Evolutionary conservation across 129 eudicot species (phyloP), one percentile per base, ranked within the genome.

Genomic region (Artemisia argyi): DNA sequence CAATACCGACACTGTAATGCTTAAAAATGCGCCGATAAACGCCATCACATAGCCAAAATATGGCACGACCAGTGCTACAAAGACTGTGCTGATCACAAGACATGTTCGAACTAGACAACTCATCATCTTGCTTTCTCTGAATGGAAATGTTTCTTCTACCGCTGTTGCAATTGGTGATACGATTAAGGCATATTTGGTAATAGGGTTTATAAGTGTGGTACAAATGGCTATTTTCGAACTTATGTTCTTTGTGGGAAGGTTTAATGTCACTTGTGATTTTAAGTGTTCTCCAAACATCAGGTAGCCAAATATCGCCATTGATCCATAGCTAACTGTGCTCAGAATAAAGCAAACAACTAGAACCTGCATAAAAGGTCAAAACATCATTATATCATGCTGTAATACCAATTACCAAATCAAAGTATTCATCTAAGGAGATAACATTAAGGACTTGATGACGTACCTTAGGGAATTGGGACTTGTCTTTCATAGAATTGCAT

Each of bases 41-140:
- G 94, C 82, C 96, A 92, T 92, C 5, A 89, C 74, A 14, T 83
- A 73, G 15, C 89, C 97, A 18, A 92, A 92, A 73, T 74, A 92
- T 0, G 96, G 97, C 26, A 92, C 61, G 28, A 76, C 52, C 18
- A 88, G 14, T 16, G 96, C 96, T 64, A 89, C 87, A 50, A 86
- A 55, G 48, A 85, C 86, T 0, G 87, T 89, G 72, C 91, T 77
- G 17, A 76, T 61, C 65, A 91, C 87, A 24, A 90, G 54, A 71
- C 44, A 35, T 53, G 89, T 87, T 73, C 91, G 73, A 54, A 85
- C 52, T 11, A 81, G 71, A 39, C 82, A 69, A 20, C 85, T 87
- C 15, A 75, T 73, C 13, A 15, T 8, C 44, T 77, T 73, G 48
- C 82, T 84, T 15, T 84, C 71, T 6, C 54, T 71, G 19, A 73